These are phyloP conservation scores for Phytophthora brassicae DNA, from an alignment of 352 stramenopile genomes.

Conservation along the genomic window DNA sequence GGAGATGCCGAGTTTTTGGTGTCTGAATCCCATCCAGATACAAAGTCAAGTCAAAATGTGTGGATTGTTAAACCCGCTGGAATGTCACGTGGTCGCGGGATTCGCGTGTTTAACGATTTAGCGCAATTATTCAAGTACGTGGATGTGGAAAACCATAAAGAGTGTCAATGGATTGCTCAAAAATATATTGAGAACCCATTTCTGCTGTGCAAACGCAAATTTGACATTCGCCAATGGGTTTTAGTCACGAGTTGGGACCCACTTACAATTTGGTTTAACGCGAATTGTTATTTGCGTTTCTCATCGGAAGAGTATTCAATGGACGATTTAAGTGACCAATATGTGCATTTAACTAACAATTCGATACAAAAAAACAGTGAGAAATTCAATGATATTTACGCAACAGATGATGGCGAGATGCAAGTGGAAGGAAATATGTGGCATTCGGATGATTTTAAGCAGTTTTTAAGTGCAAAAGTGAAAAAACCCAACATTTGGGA, in stretches of 20 bases:
- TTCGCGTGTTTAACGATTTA: slow-evolving; percentile 88
- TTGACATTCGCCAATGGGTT: slow-evolving; percentile 93
- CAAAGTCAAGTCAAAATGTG: slow-evolving; percentile 69
- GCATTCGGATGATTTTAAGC: slow-evolving; percentile 76
- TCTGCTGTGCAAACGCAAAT: slow-evolving; percentile 88
- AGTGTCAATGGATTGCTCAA: slow-evolving; percentile 87
- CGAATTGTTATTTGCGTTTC: slow-evolving; percentile 92
- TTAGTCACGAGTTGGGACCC: slow-evolving; percentile 93
- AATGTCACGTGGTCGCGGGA: slow-evolving; percentile 84
- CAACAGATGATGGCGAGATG: slow-evolving; percentile 62
- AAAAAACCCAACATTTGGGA: slow-evolving; percentile 43
- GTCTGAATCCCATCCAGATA: slow-evolving; percentile 1
- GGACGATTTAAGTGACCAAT: slow-evolving; percentile 83
- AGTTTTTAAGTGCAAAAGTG: slow-evolving; percentile 43
- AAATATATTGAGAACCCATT: slow-evolving; percentile 91
- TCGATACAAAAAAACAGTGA: slow-evolving; percentile 92
- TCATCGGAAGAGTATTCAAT: slow-evolving; percentile 83
- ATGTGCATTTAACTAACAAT: slow-evolving; percentile 95
- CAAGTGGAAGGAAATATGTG: slow-evolving; percentile 73
- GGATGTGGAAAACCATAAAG: slow-evolving; percentile 85
- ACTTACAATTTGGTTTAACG: slow-evolving; percentile 92
- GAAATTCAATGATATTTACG: slow-evolving; percentile 86
- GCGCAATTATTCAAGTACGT: slow-evolving; percentile 80
- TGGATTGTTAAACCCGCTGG: slow-evolving; percentile 94
- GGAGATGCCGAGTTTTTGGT: slow-evolving; percentile 45